phyloP scores from a whole-genome alignment of 352 stramenopile genomes.

The Phytophthora multivora region DNA sequence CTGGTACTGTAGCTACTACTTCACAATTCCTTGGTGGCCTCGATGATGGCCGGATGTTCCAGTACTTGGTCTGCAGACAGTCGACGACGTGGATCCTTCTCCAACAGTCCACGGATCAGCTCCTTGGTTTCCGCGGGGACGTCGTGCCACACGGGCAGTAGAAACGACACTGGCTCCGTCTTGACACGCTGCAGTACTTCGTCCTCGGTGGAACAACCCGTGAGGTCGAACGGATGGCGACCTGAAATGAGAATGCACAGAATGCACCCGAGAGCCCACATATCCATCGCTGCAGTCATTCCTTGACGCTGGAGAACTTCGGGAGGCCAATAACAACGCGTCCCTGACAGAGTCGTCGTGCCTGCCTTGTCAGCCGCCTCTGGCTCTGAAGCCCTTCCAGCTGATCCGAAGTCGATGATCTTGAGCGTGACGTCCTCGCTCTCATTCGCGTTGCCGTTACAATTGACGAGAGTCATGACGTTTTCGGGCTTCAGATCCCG shows the following conservation, averaged over 20 bases:
- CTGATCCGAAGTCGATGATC: slow-evolving; percentile 91
- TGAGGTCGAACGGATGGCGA: slow-evolving; percentile 87
- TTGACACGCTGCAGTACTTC: slow-evolving; percentile 73
- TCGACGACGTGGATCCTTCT: slow-evolving; percentile 66
- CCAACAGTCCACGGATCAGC: slow-evolving; percentile 67
- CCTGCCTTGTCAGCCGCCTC: slow-evolving; percentile 21
- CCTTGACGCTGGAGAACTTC: slow-evolving; percentile 64
- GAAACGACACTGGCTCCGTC: slow-evolving; percentile 57
- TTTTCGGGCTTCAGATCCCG: slow-evolving; percentile 92
- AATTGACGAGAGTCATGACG: slow-evolving; percentile 61
- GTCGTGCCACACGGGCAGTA: slow-evolving; percentile 54
- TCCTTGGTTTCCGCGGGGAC: slow-evolving; percentile 63
- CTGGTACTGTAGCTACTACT: slow-evolving; percentile 13
- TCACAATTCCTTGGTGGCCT: slow-evolving; percentile 32
- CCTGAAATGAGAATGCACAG: slow-evolving; percentile 89
- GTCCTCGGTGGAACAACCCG: slow-evolving; percentile 72
- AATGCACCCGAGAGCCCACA: slow-evolving; percentile 89
- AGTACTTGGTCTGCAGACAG: slow-evolving; percentile 64
- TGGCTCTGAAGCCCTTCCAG: slow-evolving; percentile 33
- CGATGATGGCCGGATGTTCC: slow-evolving; percentile 36
- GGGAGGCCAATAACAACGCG: slow-evolving; percentile 85
- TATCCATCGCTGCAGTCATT: slow-evolving; percentile 83
- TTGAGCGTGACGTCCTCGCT: slow-evolving; percentile 64
- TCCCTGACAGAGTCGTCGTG: slow-evolving; percentile 64
- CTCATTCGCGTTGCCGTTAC: slow-evolving; percentile 2